phyloP scores from a whole-genome alignment of 495 filamentous ascomycete species.

The Lasiosphaeria hispida region DNA sequence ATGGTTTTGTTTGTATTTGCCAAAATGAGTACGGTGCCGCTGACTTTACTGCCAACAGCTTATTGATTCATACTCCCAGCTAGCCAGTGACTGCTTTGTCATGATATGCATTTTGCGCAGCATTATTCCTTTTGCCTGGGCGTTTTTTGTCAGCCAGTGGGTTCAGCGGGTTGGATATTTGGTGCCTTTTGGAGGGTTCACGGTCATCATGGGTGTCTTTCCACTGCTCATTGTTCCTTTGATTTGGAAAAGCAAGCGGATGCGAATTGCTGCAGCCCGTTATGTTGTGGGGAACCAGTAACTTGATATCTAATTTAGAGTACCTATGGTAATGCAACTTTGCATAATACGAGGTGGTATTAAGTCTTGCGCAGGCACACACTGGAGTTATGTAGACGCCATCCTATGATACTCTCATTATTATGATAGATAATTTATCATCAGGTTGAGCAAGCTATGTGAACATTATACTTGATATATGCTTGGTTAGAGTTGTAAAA shows the following conservation, averaged over 20 bases:
- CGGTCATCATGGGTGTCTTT: slow-evolving; percentile 28
- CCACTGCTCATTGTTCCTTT: slow-evolving; percentile 27
- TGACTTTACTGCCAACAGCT: slow-evolving; percentile 19
- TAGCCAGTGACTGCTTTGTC: slow-evolving; percentile 35
- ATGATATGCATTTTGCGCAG: slow-evolving; percentile 33
- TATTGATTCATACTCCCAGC: slow-evolving; percentile 31
- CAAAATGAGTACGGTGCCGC: no score
- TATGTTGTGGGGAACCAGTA: slow-evolving; percentile 29
- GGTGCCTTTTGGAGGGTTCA: slow-evolving; percentile 28
- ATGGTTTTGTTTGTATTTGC: no score
- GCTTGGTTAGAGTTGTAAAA: no score
- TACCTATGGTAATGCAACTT: no score
- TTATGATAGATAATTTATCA: no score
- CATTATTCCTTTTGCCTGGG: slow-evolving; percentile 31
- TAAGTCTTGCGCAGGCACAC: no score
- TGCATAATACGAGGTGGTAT: no score
- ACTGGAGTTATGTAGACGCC: no score
- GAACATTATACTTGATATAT: no score
- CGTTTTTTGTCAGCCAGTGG: slow-evolving; percentile 30
- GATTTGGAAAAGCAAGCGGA: slow-evolving; percentile 27
- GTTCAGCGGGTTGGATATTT: slow-evolving; percentile 23
- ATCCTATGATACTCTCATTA: no score
- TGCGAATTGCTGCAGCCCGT: slow-evolving; percentile 31
- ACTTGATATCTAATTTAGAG: not conserved
- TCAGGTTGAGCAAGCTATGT: no score